Base-by-base conservation (phyloP, 2,329 filamentous ascomycete species). In the Zarea fungicola region DNA sequence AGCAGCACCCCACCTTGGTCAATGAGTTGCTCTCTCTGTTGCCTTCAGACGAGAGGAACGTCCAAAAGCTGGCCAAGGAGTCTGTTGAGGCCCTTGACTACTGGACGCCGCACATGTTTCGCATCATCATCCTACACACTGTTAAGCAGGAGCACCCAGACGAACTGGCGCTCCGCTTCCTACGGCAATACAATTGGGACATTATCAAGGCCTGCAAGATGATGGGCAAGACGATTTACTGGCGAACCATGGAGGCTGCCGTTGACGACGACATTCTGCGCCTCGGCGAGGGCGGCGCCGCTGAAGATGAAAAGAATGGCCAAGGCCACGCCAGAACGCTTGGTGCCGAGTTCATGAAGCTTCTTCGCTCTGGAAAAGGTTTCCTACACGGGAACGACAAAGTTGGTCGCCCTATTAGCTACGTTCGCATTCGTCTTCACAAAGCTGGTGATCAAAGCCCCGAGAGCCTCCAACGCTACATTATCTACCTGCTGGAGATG, bases 81-180 rank as follows among this genome's bases (percentile, higher is more conserved):
- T 95, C 89, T 67, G 79, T 87, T 58, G 80, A 89, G 31, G 87
- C 88, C 1, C 68, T 96, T 6, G 82, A 84, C 41, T 85, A 78
- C 52, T 77, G 84, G 60, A 76, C 82, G 1, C 87, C 89, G 1
- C 87, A 91, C 57, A 77, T 84, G 48, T 77, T 96, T 55, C 80
- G 88, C 47, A 73, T 75, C 11, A 83, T 88, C 0, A 85, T 95
- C 62, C 95, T 89, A 89, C 78, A 72, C 56, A 92, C 95, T 87
- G 80, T 89, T 52, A 96, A 96, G 71, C 84, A 90, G 59, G 91
- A 96, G 64, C 80, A 95, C 62, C 90, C 91, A 0, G 90, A 96
- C 68, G 84, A 83, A 5, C 71, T 92, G 19, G 69, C 89, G 10
- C 70, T 93, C 47, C 81, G 88, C 31, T 93, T 92, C 66, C 71